phyloP scores from a whole-genome alignment of 2,329 filamentous ascomycete species.

The Fusarium bulbicola region DNA sequence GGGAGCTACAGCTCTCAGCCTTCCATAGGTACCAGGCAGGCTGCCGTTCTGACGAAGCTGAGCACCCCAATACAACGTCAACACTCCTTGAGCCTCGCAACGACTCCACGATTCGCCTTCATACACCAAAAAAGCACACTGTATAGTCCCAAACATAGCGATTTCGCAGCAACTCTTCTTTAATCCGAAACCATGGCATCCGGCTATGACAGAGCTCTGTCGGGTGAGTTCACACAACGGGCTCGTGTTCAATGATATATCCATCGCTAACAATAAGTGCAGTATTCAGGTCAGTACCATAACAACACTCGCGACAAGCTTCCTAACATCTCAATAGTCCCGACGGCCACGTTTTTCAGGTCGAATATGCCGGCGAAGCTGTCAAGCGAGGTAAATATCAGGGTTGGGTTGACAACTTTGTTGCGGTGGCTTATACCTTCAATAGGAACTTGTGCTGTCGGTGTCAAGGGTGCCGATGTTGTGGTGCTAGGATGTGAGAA shows the following conservation, averaged over 20 bases:
- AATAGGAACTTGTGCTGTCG: slow-evolving; percentile 93
- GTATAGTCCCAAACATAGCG: neutral
- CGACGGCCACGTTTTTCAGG: slow-evolving; percentile 99
- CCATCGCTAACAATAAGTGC: slow-evolving; percentile 55
- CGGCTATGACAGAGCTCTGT: slow-evolving; percentile 98
- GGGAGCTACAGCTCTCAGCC: slow-evolving; percentile 46
- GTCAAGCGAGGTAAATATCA: slow-evolving; percentile 86
- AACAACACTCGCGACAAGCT: slow-evolving; percentile 4
- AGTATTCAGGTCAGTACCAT: slow-evolving; percentile 81
- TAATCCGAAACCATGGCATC: slow-evolving; percentile 72
- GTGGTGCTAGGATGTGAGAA: slow-evolving; percentile 99
- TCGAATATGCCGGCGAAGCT: slow-evolving; percentile 98
- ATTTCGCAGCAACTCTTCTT: neutral
- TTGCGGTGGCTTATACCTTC: slow-evolving; percentile 27
- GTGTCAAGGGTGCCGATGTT: slow-evolving; percentile 93
- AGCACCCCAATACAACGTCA: slow-evolving; percentile 39
- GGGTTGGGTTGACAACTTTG: neutral
- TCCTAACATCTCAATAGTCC: slow-evolving; percentile 73
- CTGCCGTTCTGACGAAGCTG: slow-evolving; percentile 54
- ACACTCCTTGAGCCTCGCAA: slow-evolving; percentile 32
- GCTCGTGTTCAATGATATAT: slow-evolving; percentile 43
- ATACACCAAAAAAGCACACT: slow-evolving; percentile 10
- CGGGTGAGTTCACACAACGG: slow-evolving; percentile 72
- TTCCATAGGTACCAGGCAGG: slow-evolving; percentile 45
- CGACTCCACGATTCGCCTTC: slow-evolving; percentile 22